Evolutionary conservation across 306 rosid species (phyloP), one percentile per base, ranked within the genome.

Genomic region (Glycyrrhiza uralensis): DNA sequence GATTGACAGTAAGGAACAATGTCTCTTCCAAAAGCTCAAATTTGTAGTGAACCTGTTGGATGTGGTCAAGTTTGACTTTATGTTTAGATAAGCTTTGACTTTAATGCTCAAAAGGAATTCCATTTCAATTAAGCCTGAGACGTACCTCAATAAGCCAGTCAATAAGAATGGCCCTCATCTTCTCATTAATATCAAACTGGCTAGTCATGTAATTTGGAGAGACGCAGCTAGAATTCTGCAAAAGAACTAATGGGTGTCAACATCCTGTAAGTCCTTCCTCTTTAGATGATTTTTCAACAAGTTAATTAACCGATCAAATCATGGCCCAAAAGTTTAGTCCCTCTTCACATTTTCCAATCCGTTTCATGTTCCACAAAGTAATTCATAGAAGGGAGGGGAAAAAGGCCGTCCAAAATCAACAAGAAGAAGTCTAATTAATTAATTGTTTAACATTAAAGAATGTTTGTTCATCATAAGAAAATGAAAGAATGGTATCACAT

Each of bases 111-210:
- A 23, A 45, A 50, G 3, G 62, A 46, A 19, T 67, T 67, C 9
- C 32, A 19, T 44, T 19, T 19, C 14, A 44, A 20, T 5, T 8
- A 12, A 17, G 12, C 12, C 17, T 18, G 1, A 19, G 39, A 52
- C 20, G 54, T 54, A 82, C 86, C 86, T 82, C 83, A 52, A 78
- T 56, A 57, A 82, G 86, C 86, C 86, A 82, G 63, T 82, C 83
- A 26, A 82, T 64, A 17, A 78, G 83, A 35, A 74, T 82, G 58
- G 81, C 86, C 78, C 86, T 82, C 86, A 82, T 82, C 64, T 59
- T 79, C 68, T 82, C 83, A 42, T 79, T 82, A 72, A 79, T 63
- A 81, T 82, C 86, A 36, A 64, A 56, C 63, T 82, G 86, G 35
- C 35, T 26, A 26, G 76, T 54, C 81, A 82, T 74, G 47, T 82